These are phyloP conservation scores for Sistotremastrum suecicum DNA, from an alignment of 768 basidiomycete genomes.

Conservation along the genomic window DNA sequence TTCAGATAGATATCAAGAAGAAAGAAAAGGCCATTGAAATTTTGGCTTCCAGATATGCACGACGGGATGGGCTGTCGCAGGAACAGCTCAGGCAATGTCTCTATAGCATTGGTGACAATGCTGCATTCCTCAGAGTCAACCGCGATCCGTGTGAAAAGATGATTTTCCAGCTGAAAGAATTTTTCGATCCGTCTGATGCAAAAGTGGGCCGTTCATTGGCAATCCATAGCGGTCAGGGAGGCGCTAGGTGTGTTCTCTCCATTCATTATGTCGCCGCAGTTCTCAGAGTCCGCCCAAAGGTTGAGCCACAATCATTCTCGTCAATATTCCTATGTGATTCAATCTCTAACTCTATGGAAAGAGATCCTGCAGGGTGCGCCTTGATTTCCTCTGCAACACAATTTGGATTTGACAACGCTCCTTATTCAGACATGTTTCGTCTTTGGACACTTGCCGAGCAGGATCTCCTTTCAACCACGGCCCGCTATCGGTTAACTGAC, in stretches of 20 bases:
- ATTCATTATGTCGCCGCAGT: slow-evolving; percentile 30
- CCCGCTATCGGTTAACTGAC: slow-evolving; percentile 69
- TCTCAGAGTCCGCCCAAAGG: neutral
- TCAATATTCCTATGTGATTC: slow-evolving; percentile 64
- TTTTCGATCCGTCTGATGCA: slow-evolving; percentile 63
- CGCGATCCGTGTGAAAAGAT: slow-evolving; percentile 81
- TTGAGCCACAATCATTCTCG: slow-evolving; percentile 11
- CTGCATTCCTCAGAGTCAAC: slow-evolving; percentile 74
- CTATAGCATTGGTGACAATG: slow-evolving; percentile 83
- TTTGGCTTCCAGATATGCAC: slow-evolving; percentile 49
- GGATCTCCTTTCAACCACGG: slow-evolving; percentile 63
- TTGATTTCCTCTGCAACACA: neutral
- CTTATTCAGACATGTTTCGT: slow-evolving; percentile 65
- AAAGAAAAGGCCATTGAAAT: slow-evolving; percentile 79
- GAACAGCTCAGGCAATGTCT: slow-evolving; percentile 65
- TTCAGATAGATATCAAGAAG: slow-evolving; percentile 70
- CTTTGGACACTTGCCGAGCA: slow-evolving; percentile 72
- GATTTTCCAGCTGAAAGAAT: slow-evolving; percentile 60
- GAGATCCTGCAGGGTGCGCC: slow-evolving; percentile 67
- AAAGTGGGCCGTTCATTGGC: slow-evolving; percentile 59
- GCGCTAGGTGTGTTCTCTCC: slow-evolving; percentile 76
- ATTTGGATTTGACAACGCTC: neutral
- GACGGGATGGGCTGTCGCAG: slow-evolving; percentile 35
- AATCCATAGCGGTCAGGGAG: slow-evolving; percentile 68
- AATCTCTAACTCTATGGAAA: slow-evolving; percentile 77